Evolutionary conservation across 1,284 basidiomycete genomes (phyloP).

Genomic region (Rhodotorula sp.): DNA sequence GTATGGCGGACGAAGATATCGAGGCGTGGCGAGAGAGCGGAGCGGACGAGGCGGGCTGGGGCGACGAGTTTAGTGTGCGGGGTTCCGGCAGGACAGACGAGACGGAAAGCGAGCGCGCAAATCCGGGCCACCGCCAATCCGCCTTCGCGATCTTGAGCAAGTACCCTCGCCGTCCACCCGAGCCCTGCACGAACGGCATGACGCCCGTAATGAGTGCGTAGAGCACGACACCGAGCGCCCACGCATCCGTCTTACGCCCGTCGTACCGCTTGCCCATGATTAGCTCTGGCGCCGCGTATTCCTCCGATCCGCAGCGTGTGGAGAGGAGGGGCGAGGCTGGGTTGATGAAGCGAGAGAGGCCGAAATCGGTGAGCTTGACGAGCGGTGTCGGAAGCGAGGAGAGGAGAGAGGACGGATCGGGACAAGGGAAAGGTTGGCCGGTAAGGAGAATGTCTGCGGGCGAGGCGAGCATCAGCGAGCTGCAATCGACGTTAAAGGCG

Average conservation of each 20-base stretch:
- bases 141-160: conserved; percentile 74
- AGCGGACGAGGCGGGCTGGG: conserved; percentile 55
- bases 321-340: conserved; percentile 66
- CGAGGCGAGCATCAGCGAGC: background rate
- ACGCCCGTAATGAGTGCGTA: conserved; percentile 68
- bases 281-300: conserved; percentile 87
- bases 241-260: conserved; percentile 80
- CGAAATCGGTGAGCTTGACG: conserved; percentile 86
- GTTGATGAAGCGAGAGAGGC: conserved; percentile 80
- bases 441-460: conserved; percentile 61
- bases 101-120: background rate
- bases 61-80: background rate
- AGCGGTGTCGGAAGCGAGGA: conserved; percentile 59
- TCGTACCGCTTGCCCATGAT: conserved; percentile 76
- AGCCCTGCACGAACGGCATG: conserved; percentile 59
- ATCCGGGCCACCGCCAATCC: conserved; percentile 66
- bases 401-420: conserved; percentile 48
- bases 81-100: background rate
- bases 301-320: conserved; percentile 86
- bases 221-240: conserved; percentile 81
- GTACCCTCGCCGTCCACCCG: conserved; percentile 44
- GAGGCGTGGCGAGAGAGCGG: conserved; percentile 53
- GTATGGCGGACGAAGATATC: conserved; percentile 57
- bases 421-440: conserved; percentile 50
- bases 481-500: background rate